Base-by-base conservation (phyloP, 306 rosid species). In the Begonia masoniana region DNA sequence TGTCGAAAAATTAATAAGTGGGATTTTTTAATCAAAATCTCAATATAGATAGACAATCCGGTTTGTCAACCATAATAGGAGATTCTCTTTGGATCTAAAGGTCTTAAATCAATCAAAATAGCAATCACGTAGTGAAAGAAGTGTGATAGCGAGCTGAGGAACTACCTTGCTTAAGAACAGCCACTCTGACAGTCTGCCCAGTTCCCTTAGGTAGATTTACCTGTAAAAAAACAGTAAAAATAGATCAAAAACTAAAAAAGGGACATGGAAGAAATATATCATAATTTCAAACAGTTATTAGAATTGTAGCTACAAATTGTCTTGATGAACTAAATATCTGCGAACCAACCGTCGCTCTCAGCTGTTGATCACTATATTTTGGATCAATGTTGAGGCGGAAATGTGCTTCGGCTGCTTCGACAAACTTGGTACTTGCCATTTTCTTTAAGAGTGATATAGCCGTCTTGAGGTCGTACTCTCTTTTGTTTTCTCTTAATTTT, bases 311-410 rank as follows among this genome's bases (percentile, higher is more conserved):
- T 31, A 5, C 9, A 31, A 1, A 31, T 31, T 31, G 39, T 31
- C 39, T 31, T 31, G 39, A 31, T 31, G 39, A 31, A 31, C 50
- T 39, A 47, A 41, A 64, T 48, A 59, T 69, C 43, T 58, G 35
- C 54, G 68, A 67, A 73, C 96, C 79, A 63, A 91, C 99, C 0
- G 94, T 91, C 65, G 99, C 99, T 60, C 99, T 78, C 51, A 91
- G 77, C 58, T 91, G 99, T 64, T 91, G 99, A 73, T 91, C 99
- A 31, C 86, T 91, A 60, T 91, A 91, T 62, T 91, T 91, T 47
- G 99, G 99, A 61, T 91, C 99, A 54, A 91, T 91, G 71, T 86
- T 91, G 58, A 91, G 96, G 64, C 99, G 96, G 78, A 91, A 91
- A 81, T 91, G 99, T 14, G 96, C 96, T 83, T 91, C 99, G 52